These are phyloP conservation scores for Meyerozyma carpophila DNA, from an alignment of 1,139 yeast species.

Conservation along the genomic window DNA sequence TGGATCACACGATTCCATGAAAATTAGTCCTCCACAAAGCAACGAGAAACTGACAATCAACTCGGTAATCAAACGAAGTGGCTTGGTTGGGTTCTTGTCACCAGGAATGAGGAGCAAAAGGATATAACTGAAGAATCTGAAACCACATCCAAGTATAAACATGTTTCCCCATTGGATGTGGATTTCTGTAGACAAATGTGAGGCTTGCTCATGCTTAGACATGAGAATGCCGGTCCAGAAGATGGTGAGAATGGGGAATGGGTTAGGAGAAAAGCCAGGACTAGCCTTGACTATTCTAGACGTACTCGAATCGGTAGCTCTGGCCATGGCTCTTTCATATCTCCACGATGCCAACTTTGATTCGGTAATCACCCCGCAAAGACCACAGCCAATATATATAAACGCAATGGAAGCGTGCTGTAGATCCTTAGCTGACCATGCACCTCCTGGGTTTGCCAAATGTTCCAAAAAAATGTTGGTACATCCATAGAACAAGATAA, in stretches of 20 bases:
- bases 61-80: conserved; percentile 72
- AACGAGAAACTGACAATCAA: conserved; percentile 71
- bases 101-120: conserved; percentile 52
- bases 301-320: conserved; percentile 15
- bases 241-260: conserved; percentile 87
- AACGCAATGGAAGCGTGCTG: conserved; percentile 96
- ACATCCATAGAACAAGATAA: conserved; percentile 81
- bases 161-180: conserved; percentile 92
- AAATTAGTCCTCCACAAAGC: conserved; percentile 82
- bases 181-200: conserved; percentile 65
- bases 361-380: conserved; percentile 84
- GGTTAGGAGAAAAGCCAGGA: conserved; percentile 82
- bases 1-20: conserved; percentile 89
- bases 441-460: conserved; percentile 65
- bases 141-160: conserved; percentile 69
- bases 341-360: conserved; percentile 47
- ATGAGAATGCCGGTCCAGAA: conserved; percentile 95
- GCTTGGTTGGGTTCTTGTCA: conserved; percentile 27
- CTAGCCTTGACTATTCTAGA: conserved; percentile 35
- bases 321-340: conserved; percentile 25
- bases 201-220: conserved; percentile 91
- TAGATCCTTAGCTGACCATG: conserved; percentile 87
- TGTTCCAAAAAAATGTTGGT: conserved; percentile 90
- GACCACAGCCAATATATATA: conserved; percentile 86
- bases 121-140: conserved; percentile 66